A percentile compares a stretch with the other conserved stretches of the same genome.
phyloP scores from a whole-genome alignment of 2,329 filamentous ascomycete genomes.

The Plectosphaerella sp. region DNA sequence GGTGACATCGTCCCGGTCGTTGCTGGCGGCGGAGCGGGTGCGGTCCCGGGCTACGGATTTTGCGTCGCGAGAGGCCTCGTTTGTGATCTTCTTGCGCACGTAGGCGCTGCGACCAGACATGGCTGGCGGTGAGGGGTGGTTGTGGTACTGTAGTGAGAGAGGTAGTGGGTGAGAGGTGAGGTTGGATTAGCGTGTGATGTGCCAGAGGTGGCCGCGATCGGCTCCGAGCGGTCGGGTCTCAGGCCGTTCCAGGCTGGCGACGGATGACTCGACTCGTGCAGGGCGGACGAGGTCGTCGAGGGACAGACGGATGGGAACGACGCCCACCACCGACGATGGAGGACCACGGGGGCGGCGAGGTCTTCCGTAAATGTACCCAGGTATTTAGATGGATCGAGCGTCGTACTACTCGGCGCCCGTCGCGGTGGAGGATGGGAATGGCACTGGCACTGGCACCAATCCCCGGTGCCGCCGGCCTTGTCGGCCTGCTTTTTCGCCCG shows the following conservation, averaged over 20 bases:
- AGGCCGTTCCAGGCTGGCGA: too few relatives aligned
- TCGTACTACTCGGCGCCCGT: not conserved
- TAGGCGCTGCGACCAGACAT: conserved; percentile 58
- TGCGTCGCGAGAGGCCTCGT: conserved; percentile 35
- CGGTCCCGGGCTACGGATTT: conserved; percentile 21
- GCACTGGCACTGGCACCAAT: not conserved
- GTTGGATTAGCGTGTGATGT: too few relatives aligned
- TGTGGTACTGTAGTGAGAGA: not conserved
- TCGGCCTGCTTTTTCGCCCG: not conserved
- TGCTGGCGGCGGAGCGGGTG: conserved; percentile 31
- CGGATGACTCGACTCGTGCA: too few relatives aligned
- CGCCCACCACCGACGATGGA: too few relatives aligned
- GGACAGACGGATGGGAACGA: too few relatives aligned
- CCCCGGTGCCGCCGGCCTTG: not conserved
- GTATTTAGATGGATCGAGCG: too few relatives aligned
- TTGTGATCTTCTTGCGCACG: conserved; percentile 53
- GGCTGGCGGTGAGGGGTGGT: conserved; percentile 6
- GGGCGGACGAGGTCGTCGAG: too few relatives aligned
- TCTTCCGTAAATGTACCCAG: too few relatives aligned
- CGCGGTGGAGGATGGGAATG: not conserved
- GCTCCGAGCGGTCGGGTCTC: too few relatives aligned
- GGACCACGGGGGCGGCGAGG: too few relatives aligned
- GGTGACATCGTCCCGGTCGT: conserved; percentile 31
- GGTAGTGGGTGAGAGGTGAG: not conserved
- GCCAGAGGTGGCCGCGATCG: too few relatives aligned